These are phyloP conservation scores for Jatropha multifida DNA, from an alignment of 441 rosid species.

Conservation along the genomic window DNA sequence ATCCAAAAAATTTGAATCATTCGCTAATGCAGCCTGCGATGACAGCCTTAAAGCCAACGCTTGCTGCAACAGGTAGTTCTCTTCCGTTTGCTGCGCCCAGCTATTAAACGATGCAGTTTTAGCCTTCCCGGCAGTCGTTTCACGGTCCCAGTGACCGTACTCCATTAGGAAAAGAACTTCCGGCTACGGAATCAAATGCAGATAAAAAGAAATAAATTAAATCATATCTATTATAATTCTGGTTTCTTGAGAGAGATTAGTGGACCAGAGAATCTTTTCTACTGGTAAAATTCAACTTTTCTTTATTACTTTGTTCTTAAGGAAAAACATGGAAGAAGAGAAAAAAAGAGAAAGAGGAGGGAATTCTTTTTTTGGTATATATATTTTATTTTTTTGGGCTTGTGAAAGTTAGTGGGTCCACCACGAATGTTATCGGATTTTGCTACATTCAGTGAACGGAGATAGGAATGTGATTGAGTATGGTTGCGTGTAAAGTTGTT, in stretches of 20 bases:
- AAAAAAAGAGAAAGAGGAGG: background rate
- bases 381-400: background rate
- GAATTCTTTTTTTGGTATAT: background rate
- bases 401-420: slow-evolving; percentile 4
- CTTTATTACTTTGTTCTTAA: background rate
- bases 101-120: slow-evolving; percentile 41
- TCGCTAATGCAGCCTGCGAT: slow-evolving; percentile 73
- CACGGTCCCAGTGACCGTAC: background rate
- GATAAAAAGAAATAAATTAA: background rate
- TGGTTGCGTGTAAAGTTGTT: background rate
- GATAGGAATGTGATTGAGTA: background rate
- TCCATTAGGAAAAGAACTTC: background rate
- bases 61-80: slow-evolving; percentile 93
- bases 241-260: too few species aligned
- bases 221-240: background rate
- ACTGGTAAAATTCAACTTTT: background rate
- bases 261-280: background rate
- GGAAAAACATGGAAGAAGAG: background rate
- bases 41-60: slow-evolving; percentile 85
- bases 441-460: background rate
- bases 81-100: slow-evolving; percentile 96
- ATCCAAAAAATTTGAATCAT: slow-evolving; percentile 77
- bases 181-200: background rate
- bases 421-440: background rate
- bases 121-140: background rate